These are phyloP conservation scores for Lagerstroemia speciosa DNA, from an alignment of 345 rosid genomes.

Conservation along the genomic window DNA sequence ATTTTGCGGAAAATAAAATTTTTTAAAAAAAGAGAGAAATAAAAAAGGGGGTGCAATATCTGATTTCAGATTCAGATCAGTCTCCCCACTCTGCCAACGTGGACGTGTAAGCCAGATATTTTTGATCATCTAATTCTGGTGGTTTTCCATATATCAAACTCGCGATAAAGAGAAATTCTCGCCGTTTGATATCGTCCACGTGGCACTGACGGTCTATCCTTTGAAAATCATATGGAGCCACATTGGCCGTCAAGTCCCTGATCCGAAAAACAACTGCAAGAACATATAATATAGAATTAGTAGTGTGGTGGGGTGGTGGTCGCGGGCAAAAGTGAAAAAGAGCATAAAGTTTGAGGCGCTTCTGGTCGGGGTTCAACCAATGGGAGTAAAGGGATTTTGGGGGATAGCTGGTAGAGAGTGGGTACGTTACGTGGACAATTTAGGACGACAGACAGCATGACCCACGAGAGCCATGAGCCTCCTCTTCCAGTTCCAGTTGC, in stretches of 20 bases:
- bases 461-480: too few species aligned
- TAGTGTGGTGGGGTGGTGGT: not conserved
- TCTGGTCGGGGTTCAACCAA: slow-evolving; percentile 13
- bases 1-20: not conserved
- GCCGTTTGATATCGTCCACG: not conserved
- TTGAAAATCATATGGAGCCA: not conserved
- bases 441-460: slow-evolving; percentile 10
- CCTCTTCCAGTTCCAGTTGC: too few species aligned
- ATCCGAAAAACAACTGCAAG: too few species aligned
- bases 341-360: slow-evolving; percentile 1
- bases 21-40: slow-evolving; percentile 15
- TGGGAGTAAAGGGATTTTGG: slow-evolving; percentile 17
- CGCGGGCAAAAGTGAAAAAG: not conserved
- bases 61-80: slow-evolving; percentile 67
- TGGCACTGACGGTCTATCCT: not conserved
- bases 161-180: too few species aligned
- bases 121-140: slow-evolving; percentile 53
- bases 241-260: not conserved
- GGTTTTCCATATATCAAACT: too few species aligned
- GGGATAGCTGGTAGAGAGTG: slow-evolving; percentile 30
- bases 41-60: slow-evolving; percentile 56
- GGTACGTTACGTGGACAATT: slow-evolving; percentile 10
- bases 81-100: slow-evolving; percentile 46
- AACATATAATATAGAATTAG: too few species aligned
- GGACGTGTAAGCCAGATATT: slow-evolving; percentile 53